These are phyloP conservation scores for Cercospora berteroae DNA, from an alignment of 2,329 filamentous ascomycete species.

Conservation along the genomic window DNA sequence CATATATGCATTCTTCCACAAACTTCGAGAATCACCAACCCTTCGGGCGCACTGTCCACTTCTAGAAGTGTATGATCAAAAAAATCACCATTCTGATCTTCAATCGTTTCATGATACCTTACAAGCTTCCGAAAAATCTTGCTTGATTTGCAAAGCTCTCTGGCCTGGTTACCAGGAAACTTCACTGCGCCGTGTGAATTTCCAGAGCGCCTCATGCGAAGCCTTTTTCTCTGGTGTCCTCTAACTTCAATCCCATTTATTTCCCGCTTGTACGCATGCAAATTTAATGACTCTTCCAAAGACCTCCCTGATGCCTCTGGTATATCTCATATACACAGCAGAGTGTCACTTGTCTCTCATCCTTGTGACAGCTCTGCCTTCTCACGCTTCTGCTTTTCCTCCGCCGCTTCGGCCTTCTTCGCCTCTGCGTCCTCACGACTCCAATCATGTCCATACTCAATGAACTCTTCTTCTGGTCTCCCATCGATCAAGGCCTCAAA, in stretches of 20 bases:
- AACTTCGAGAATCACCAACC: too few species aligned
- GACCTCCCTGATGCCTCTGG: neutral
- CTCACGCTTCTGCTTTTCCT: neutral
- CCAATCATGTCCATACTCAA: constrained; percentile 5
- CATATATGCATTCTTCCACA: too few species aligned
- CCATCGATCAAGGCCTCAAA: constrained; percentile 40
- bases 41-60: too few species aligned
- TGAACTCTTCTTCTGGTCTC: constrained; percentile 28
- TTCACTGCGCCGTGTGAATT: too few species aligned
- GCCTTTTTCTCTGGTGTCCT: neutral
- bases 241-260: neutral
- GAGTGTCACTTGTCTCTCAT: neutral
- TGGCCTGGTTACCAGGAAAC: too few species aligned
- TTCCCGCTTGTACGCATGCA: constrained; percentile 1
- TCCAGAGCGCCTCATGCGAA: neutral
- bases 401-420: neutral
- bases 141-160: neutral
- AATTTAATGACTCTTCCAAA: neutral
- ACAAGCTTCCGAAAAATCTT: too few species aligned
- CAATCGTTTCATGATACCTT: too few species aligned
- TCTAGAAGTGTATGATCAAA: too few species aligned
- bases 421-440: neutral
- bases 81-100: too few species aligned
- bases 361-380: neutral
- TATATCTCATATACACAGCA: neutral